Percentiles rank a stretch among this genome's conserved stretches.
Evolutionary conservation across 306 rosid genomes (phyloP).

Genomic region (Prunus mongolica): DNA sequence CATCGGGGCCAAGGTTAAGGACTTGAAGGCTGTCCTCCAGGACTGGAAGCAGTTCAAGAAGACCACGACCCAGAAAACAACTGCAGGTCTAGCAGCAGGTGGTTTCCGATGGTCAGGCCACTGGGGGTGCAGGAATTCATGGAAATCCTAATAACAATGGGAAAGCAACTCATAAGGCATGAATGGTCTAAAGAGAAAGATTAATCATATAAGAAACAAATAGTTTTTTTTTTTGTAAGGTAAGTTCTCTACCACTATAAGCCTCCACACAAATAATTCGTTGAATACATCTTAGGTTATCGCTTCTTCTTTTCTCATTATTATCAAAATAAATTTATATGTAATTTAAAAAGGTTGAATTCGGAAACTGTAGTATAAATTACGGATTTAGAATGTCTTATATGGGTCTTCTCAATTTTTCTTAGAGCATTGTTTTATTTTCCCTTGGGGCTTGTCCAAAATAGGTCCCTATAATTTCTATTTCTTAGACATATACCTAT

Average conservation of each 20-base stretch:
- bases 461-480: no score
- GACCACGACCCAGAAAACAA: slow-evolving; percentile 2
- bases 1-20: slow-evolving; percentile 53
- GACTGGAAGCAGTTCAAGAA: slow-evolving; percentile 69
- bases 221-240: neutral
- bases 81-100: slow-evolving; percentile 2
- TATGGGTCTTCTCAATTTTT: neutral
- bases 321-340: neutral
- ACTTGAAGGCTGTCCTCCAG: slow-evolving; percentile 34
- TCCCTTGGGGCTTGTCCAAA: no score
- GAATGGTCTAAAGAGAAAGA: neutral
- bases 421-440: neutral
- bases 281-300: neutral
- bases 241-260: neutral
- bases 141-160: slow-evolving; percentile 22
- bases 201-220: neutral
- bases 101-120: slow-evolving; percentile 43
- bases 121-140: slow-evolving; percentile 40
- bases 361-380: neutral
- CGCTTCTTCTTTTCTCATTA: neutral
- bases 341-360: neutral
- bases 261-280: neutral
- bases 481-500: no score
- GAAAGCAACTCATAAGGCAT: slow-evolving; percentile 1
- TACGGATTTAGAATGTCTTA: neutral